Percentiles rank a stretch among this genome's conserved stretches.
phyloP scores from a whole-genome alignment of 208 protist species.

The Herpetomonas samuelpessoai region DNA sequence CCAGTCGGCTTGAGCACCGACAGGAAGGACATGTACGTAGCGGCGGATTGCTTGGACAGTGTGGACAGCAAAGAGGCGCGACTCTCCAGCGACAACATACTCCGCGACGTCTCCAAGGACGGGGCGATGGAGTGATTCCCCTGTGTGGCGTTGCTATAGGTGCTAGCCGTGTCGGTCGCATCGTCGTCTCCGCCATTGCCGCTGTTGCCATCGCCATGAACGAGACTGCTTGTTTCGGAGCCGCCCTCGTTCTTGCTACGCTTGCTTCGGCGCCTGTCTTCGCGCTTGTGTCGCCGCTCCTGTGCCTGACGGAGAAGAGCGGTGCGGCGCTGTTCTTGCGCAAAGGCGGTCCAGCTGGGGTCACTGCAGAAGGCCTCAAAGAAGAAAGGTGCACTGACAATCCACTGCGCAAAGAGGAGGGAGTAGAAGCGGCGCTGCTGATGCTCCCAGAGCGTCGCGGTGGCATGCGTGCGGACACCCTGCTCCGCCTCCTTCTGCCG shows the following conservation, averaged over 20 bases:
- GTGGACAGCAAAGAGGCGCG: constrained; percentile 82
- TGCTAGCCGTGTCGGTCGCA: background rate
- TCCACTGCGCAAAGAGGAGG: constrained; percentile 62
- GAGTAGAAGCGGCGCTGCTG: constrained; percentile 14
- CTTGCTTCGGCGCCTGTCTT: constrained; percentile 12
- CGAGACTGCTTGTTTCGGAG: background rate
- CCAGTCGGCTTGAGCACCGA: constrained; percentile 64
- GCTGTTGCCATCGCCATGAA: background rate
- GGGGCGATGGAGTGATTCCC: constrained; percentile 12
- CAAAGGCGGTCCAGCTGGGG: constrained; percentile 68
- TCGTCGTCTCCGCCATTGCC: constrained; percentile 6
- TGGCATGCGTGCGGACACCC: too few species aligned
- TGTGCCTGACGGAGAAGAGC: constrained; percentile 51
- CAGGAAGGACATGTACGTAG: constrained; percentile 77
- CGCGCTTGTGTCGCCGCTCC: constrained; percentile 21
- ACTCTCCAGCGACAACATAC: constrained; percentile 48
- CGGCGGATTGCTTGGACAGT: constrained; percentile 62
- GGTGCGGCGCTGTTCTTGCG: constrained; percentile 78
- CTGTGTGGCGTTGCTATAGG: constrained; percentile 18
- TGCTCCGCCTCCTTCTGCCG: background rate
- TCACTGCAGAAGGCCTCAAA: constrained; percentile 81
- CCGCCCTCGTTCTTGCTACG: constrained; percentile 6
- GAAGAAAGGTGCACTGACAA: constrained; percentile 57
- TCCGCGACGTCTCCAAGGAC: constrained; percentile 17
- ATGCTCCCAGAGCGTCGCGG: constrained; percentile 1